Evolutionary conservation across 2,329 filamentous ascomycete species (phyloP).

Genomic region (Teratosphaeria zuluensis): DNA sequence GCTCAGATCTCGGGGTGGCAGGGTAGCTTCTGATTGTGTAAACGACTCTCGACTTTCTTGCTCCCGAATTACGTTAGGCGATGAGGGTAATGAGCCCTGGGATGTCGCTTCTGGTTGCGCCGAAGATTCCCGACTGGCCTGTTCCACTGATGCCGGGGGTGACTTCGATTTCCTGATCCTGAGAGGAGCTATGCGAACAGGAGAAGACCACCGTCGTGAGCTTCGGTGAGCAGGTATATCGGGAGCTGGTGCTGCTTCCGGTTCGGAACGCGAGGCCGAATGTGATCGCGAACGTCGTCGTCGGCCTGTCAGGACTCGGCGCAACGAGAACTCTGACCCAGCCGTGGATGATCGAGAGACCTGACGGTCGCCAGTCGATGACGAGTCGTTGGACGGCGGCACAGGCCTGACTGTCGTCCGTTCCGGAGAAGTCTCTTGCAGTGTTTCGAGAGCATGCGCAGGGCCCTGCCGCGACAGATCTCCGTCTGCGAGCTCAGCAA

Average conservation of each 20-base stretch:
- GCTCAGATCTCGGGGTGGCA: not conserved
- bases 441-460: slow-evolving; percentile 17
- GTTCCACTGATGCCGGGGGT: not conserved
- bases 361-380: slow-evolving; percentile 1
- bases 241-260: not conserved
- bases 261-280: not conserved
- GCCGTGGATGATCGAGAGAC: not conserved
- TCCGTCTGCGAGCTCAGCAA: slow-evolving; percentile 5
- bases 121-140: not conserved
- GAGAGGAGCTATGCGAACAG: slow-evolving; percentile 1
- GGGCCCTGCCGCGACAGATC: slow-evolving; percentile 6
- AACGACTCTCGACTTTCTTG: not conserved
- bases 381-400: slow-evolving; percentile 3
- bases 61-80: not conserved
- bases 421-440: slow-evolving; percentile 20
- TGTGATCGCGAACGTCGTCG: not conserved
- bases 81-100: not conserved
- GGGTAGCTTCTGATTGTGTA: not conserved
- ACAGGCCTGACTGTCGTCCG: slow-evolving; percentile 9
- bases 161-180: slow-evolving; percentile 1
- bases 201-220: slow-evolving; percentile 3
- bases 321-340: slow-evolving; percentile 3
- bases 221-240: slow-evolving; percentile 1
- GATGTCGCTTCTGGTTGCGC: not conserved
- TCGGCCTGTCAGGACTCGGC: not conserved